Evolutionary conservation across 2,329 filamentous ascomycete genomes (phyloP).

Genomic region (Kalaharituber pfeilii): DNA sequence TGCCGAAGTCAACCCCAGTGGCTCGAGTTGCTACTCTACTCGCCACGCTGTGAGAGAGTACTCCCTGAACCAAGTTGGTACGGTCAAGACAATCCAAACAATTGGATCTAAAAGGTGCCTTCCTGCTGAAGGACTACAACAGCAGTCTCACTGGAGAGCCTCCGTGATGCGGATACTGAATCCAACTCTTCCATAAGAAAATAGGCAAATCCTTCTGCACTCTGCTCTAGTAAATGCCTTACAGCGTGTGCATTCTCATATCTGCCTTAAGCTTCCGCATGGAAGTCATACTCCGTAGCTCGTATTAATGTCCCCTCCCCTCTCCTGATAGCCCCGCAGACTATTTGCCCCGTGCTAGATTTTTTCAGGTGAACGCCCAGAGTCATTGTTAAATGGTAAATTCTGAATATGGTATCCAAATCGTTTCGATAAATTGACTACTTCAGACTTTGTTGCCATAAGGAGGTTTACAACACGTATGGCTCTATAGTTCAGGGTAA

Average conservation of each 20-base stretch:
- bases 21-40: no score
- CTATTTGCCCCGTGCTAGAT: background rate
- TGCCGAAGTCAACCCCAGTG: no score
- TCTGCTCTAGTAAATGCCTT: conserved; percentile 55
- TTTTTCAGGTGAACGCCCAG: conserved; percentile 36
- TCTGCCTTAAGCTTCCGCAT: conserved; percentile 78
- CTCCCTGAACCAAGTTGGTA: conserved; percentile 89
- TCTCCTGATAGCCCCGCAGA: background rate
- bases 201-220: conserved; percentile 80
- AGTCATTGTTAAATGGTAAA: conserved; percentile 48
- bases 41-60: conserved; percentile 90
- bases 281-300: conserved; percentile 86
- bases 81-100: conserved; percentile 91
- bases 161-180: conserved; percentile 30
- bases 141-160: conserved; percentile 25
- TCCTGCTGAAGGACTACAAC: conserved; percentile 75
- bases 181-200: conserved; percentile 61
- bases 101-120: conserved; percentile 83
- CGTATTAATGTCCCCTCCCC: conserved; percentile 56
- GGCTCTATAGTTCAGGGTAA: conserved; percentile 73
- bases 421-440: conserved; percentile 62
- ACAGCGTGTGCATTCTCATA: conserved; percentile 87
- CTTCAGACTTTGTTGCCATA: conserved; percentile 73
- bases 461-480: conserved; percentile 87
- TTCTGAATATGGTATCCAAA: conserved; percentile 62